Base-by-base conservation (phyloP, 495 filamentous ascomycete species). In the Xylaria castorea region DNA sequence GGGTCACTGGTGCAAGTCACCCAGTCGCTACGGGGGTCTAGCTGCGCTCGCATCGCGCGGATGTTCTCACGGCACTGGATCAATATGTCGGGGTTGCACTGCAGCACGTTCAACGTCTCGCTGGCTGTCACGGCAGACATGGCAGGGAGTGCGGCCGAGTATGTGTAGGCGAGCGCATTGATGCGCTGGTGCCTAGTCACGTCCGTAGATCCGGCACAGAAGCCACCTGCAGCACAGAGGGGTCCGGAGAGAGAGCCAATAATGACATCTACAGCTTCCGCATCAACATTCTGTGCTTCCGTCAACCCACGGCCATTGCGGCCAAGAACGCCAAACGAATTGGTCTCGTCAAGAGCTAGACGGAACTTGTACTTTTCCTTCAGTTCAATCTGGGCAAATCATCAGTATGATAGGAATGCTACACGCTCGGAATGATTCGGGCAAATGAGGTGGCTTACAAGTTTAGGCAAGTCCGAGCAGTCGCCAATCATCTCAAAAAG, bases 341-440 rank as follows among this genome's bases (percentile, higher is more conserved):
- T 96, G 6, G 94, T 97, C 83, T 99, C 96, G 81, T 99, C 96
- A 25, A 99, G 91, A 71, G 98, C 97, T 42, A 99, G 87, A 73
- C 96, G 94, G 86, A 97, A 98, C 84, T 97, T 99, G 87, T 97
- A 97, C 77, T 92, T 91, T 71, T 93, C 88, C 81, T 97, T 96
- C 75, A 98, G 86, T 77, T 97, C 97, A 42, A 98, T 87, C 92
- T 94, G 71, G 25, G 30, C 46, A 2, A 67, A 71, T 40, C 12
- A 69, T 68, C 16, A 72, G 70, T 32, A 66, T 48, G 25, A 36
- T 16, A 38, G 3, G 25, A 34, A 7, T n/a, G 44, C 25, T 30
- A 57, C 25, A 63, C 9, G 32, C 5, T 11, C 11, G 12, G 16
- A 12, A 32, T 22, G 14, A 25, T 57, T 34, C 9, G 18, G 22